These are phyloP conservation scores for Sclerotinia sclerotiorum DNA, from an alignment of 2,329 filamentous ascomycete genomes.

Conservation along the genomic window DNA sequence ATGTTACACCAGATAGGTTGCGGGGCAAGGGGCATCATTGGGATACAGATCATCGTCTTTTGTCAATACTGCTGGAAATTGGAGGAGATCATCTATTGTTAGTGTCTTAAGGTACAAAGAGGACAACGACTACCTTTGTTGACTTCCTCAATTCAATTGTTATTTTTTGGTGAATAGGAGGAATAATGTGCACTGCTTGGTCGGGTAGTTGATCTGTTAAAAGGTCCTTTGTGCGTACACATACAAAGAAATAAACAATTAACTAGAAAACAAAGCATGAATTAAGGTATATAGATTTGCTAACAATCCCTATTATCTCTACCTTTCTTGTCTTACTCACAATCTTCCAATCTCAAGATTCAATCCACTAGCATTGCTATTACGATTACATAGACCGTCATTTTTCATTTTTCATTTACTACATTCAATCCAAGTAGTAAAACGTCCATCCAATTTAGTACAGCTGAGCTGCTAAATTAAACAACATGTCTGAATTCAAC, in stretches of 20 bases:
- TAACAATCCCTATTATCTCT: conserved; percentile 27
- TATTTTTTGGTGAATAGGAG: neutral
- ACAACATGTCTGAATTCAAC: neutral
- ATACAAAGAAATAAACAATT: neutral
- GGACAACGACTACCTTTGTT: neutral
- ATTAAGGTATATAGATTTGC: conserved; percentile 13
- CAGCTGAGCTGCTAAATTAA: conserved; percentile 27
- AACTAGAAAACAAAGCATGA: conserved; percentile 14
- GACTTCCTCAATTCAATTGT: neutral
- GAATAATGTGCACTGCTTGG: neutral
- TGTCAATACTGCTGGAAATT: neutral
- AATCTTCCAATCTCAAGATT: neutral
- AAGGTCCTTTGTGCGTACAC: neutral
- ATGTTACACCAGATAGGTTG: neutral
- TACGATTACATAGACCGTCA: neutral
- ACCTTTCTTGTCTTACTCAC: neutral
- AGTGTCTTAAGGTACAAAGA: neutral
- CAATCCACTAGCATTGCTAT: conserved; percentile 1
- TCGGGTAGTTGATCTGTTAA: neutral
- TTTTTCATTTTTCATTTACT: neutral
- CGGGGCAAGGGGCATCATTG: neutral
- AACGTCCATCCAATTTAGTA: conserved; percentile 11
- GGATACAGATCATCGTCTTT: neutral
- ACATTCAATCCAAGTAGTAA: neutral
- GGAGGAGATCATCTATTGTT: neutral